Evolutionary conservation across 2,329 filamentous ascomycete species (phyloP), one percentile per base, ranked within the genome.

Genomic region (Botryotinia calthae): DNA sequence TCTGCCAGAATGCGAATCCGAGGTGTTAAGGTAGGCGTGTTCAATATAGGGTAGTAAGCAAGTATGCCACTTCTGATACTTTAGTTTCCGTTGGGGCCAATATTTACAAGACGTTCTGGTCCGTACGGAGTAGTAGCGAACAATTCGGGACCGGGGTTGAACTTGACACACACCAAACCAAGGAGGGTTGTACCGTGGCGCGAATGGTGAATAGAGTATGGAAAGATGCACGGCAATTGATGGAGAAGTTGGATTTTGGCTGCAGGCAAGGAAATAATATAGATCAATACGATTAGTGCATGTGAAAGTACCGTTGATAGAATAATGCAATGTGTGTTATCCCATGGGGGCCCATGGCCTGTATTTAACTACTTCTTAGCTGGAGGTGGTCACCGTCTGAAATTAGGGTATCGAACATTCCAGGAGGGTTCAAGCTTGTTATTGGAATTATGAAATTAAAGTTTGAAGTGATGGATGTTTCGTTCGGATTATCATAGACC

Each of bases 391-490:
- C 18, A 42, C 25, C 65, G 25, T 56, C 34, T 56, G 25, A 56
- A 56, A 67, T 42, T 18, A 42, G 10, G 48, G 25, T 8, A 67
- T 31, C 10, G 48, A 40, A 28, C 16, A 22, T 31, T 44, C 16
- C n/a, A 56, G 31, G 48, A 58, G 63, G 58, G 68, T 62, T 63
- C 34, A 71, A 63, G 58, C 69, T 65, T 64, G 69, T 65, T 65
- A 44, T 34, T 65, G 34, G 37, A 59, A 44, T 71, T 65, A 31
- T 46, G 59, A 51, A 71, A 65, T 64, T 14, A 51, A 51, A 48
- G 34, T 64, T 70, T 51, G 69, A 58, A 64, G 61, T 65, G 59
- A 71, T 64, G 34, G 46, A 56, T 56, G 61, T 71, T 65, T 71
- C 59, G 59, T 71, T 51, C 46, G 69, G 69, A 65, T 56, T 69